phyloP scores from a whole-genome alignment of 2,329 filamentous ascomycete genomes.

The Sporothrix sp. region DNA sequence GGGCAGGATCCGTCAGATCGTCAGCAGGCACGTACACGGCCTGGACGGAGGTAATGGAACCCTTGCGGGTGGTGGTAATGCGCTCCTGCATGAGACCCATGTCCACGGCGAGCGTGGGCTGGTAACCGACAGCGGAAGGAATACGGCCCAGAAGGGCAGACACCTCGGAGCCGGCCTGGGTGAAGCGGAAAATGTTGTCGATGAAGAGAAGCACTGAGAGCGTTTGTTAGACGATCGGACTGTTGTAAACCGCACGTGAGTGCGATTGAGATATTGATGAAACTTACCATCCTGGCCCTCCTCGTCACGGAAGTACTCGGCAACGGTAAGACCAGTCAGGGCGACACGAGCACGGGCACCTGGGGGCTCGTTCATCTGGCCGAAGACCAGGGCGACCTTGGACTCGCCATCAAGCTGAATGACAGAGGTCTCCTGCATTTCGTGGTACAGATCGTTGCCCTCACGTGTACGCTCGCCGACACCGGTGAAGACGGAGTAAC shows the following conservation, averaged over 20 bases:
- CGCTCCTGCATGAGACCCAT: slow-evolving; percentile 99
- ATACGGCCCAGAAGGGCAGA: slow-evolving; percentile 99
- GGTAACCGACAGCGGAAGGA: slow-evolving; percentile 99
- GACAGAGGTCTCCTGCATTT: slow-evolving; percentile 99
- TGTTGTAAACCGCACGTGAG: no score
- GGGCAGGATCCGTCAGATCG: slow-evolving; percentile 99
- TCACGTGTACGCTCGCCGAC: slow-evolving; percentile 99
- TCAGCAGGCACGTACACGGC: slow-evolving; percentile 99
- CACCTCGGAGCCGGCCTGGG: slow-evolving; percentile 99
- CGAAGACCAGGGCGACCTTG: slow-evolving; percentile 98
- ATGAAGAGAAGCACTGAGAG: slow-evolving; percentile 93
- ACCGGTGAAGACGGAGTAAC: slow-evolving; percentile 99
- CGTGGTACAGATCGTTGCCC: slow-evolving; percentile 99
- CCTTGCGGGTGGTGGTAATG: slow-evolving; percentile 99
- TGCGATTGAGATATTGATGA: slow-evolving; percentile 3
- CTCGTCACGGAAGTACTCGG: slow-evolving; percentile 70
- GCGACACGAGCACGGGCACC: slow-evolving; percentile 99
- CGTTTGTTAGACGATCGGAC: not conserved
- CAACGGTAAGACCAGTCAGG: slow-evolving; percentile 75
- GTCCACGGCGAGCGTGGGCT: slow-evolving; percentile 95
- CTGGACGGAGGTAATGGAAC: slow-evolving; percentile 99
- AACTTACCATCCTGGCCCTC: slow-evolving; percentile 76
- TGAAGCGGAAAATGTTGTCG: slow-evolving; percentile 99
- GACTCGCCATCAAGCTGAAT: slow-evolving; percentile 99
- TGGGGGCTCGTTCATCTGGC: slow-evolving; percentile 99